Evolutionary conservation across 2,329 filamentous ascomycete genomes (phyloP), one percentile per base, ranked within the genome.

Genomic region (Phialemonium atrogriseum): DNA sequence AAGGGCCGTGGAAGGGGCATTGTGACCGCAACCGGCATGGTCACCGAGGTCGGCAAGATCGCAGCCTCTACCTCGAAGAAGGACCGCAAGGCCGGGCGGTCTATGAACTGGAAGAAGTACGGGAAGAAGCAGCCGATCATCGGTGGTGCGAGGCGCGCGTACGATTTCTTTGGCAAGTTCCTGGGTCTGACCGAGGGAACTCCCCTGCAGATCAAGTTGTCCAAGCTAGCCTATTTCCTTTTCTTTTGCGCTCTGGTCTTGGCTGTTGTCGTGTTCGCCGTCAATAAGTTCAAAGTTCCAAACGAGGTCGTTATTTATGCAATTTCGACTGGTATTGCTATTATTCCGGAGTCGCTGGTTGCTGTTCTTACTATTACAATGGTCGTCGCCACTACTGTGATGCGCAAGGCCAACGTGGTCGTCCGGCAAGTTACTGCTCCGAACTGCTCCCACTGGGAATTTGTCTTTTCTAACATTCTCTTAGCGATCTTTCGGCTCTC

Each of bases 161-260:
- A 48, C 24, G 55, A 56, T 34, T 48, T 54, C 31, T 14, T 53
- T 1, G 49, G 46, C 36, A 54, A 54, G 37, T 55, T 83, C 38
- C 66, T 84, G 25, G 80, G 75, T 34, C 55, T 80, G 30, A 50
- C 51, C 3, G 70, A 83, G 33, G 86, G 86, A 30, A 94, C 87
- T 2, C 87, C 87, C 1, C 65, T 94, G 27, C 85, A 93, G 59
- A 79, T 81, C 43, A 89, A 84, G 49, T 68, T 94, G 31, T 85
- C 82, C 60, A 86, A 88, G 56, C 80, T 94, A 48, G 86, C 87
- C 17, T 77, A 91, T 25, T 52, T 85, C 4, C 72, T 94, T 3
- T 93, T 94, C 49, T 77, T 68, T 27, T 71, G 86, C 30, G 87
- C 75, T 25, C 61, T 78, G 33, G 45, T 77, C 3, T 62, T 79